Conservation (phyloP, 2,329 filamentous ascomycete species). For the Colletotrichum acutatum region DNA sequence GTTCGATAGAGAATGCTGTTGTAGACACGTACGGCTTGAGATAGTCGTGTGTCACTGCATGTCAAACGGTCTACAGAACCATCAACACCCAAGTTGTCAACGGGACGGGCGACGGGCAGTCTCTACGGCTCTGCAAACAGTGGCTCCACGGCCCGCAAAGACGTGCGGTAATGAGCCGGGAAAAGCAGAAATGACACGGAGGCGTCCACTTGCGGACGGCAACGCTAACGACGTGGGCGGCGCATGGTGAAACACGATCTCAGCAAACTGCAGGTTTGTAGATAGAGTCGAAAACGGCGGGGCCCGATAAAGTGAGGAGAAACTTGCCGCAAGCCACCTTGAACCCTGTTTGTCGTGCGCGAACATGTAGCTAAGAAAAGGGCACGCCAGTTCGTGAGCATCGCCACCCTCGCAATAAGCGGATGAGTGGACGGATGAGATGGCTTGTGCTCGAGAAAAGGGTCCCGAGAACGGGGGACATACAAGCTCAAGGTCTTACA, state of each 20-base stretch:
- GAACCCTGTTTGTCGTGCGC: conserved; percentile 17
- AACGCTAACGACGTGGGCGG: conserved; percentile 4
- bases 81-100: not conserved
- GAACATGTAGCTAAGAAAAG: conserved; percentile 25
- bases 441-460: conserved; percentile 18
- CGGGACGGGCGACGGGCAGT: not conserved
- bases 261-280: not conserved
- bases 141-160: not conserved
- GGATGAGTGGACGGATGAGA: not conserved
- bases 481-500: not conserved
- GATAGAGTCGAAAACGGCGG: not conserved
- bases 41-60: not conserved
- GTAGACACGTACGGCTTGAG: not conserved
- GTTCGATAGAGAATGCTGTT: not conserved
- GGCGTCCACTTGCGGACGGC: not conserved
- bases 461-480: not conserved
- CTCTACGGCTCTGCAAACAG: too few relatives aligned
- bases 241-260: conserved; percentile 25
- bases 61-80: not conserved
- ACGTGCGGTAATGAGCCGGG: not conserved
- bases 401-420: not conserved
- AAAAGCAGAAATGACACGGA: not conserved
- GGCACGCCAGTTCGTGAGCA: not conserved
- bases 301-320: conserved; percentile 1
- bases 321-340: conserved; percentile 27